Conservation (phyloP, 1,284 basidiomycete genomes). For the Boletellus sp. region DNA sequence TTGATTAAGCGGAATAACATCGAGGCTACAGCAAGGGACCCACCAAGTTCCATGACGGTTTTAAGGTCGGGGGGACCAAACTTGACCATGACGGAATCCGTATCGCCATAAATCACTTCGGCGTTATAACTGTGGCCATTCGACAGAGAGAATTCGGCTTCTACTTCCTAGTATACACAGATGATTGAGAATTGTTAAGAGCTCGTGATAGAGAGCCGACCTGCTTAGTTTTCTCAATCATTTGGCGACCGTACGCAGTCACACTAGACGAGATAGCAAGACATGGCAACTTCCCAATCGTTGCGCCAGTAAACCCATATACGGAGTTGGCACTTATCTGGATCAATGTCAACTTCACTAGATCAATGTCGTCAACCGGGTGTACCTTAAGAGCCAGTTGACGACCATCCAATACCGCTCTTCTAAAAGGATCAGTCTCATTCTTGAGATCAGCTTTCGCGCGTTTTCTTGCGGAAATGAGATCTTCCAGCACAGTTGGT, state of each 20-base stretch:
- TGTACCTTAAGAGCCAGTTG: conserved; percentile 88
- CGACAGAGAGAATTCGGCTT: conserved; percentile 78
- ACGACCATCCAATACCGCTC: conserved; percentile 91
- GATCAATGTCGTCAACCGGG: background rate
- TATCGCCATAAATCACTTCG: conserved; percentile 94
- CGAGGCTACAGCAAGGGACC: conserved; percentile 15
- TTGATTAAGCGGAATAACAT: background rate
- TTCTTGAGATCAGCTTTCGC: conserved; percentile 93
- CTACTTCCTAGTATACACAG: conserved; percentile 64
- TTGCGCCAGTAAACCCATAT: conserved; percentile 95
- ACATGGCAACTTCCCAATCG: conserved; percentile 92
- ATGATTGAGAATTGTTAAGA: background rate
- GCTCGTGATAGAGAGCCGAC: conserved; percentile 37
- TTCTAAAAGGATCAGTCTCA: conserved; percentile 92
- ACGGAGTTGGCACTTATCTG: conserved; percentile 97
- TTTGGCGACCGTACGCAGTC: conserved; percentile 92
- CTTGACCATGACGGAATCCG: conserved; percentile 96
- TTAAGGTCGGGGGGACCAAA: conserved; percentile 87
- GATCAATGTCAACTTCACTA: background rate
- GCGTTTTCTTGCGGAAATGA: conserved; percentile 86
- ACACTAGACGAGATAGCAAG: conserved; percentile 89
- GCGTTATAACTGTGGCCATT: conserved; percentile 88
- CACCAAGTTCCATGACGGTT: conserved; percentile 86
- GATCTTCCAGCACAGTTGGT: conserved; percentile 88
- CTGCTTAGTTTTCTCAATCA: conserved; percentile 94